Percentiles rank a stretch among this genome's conserved stretches.
Evolutionary conservation across 1,284 basidiomycete species (phyloP).

Genomic region (Fomitopsis palustris): DNA sequence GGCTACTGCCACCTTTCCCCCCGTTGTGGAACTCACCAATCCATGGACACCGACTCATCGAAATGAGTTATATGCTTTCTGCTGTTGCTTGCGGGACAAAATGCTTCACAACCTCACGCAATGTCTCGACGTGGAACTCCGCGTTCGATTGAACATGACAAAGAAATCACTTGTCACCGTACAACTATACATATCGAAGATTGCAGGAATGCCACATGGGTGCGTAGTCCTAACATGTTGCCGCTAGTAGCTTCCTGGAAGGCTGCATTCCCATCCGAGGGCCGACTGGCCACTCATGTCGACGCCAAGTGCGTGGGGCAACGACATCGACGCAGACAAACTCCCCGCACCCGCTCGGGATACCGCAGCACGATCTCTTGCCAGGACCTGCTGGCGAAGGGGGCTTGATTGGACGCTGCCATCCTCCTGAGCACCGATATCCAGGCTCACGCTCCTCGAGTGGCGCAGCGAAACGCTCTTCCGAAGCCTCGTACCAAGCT

Average conservation of each 20-base stretch:
- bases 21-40: no score
- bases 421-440: not conserved
- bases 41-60: no score
- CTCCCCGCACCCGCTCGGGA: not conserved
- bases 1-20: no score
- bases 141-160: no score
- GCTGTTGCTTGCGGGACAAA: no score
- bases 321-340: not conserved
- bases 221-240: no score
- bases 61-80: no score
- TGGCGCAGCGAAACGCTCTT: not conserved
- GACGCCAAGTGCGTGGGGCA: not conserved
- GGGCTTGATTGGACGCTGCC: not conserved
- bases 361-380: not conserved
- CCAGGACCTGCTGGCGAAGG: not conserved
- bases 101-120: no score
- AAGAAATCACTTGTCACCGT: no score
- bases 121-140: no score
- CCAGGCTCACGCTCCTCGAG: not conserved
- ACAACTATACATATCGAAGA: no score
- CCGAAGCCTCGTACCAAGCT: not conserved
- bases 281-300: not conserved
- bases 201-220: no score
- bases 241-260: not conserved
- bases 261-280: not conserved